Percentiles rank a stretch among this genome's conserved stretches.
Evolutionary conservation across 1,284 basidiomycete species (phyloP).

Genomic region (Ceratobasidium sp.): DNA sequence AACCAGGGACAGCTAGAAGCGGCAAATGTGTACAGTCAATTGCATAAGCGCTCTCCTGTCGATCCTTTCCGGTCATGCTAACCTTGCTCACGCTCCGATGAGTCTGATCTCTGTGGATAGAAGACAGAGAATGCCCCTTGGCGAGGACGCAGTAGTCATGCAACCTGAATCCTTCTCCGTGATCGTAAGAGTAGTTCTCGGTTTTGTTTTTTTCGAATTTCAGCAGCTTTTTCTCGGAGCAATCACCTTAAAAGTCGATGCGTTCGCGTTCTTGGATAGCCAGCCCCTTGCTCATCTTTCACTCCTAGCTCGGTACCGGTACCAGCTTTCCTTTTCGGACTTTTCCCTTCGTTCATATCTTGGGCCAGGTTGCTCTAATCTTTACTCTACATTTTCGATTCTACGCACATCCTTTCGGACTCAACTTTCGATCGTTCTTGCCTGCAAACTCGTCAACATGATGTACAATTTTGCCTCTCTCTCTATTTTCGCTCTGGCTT

Average conservation of each 20-base stretch:
- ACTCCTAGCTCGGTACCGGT: neutral
- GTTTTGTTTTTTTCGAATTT: neutral
- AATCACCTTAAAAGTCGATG: neutral
- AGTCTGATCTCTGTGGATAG: neutral
- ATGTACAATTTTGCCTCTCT: neutral
- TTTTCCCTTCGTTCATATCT: neutral
- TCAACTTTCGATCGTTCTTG: neutral
- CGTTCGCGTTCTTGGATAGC: neutral
- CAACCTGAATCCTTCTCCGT: neutral
- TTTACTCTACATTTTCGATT: neutral
- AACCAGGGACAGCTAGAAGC: neutral
- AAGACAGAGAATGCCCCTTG: neutral
- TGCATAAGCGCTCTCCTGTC: neutral
- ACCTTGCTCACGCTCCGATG: no score
- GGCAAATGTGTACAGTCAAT: neutral
- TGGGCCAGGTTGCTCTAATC: conserved; percentile 4
- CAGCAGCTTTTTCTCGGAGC: neutral
- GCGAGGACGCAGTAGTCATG: neutral
- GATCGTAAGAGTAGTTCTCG: neutral
- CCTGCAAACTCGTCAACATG: neutral
- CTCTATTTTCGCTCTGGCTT: neutral
- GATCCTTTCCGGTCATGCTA: neutral
- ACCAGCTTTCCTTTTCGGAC: neutral
- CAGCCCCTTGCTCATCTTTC: neutral
- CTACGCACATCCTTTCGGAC: neutral